Percentiles rank a stretch among this genome's conserved stretches.
phyloP scores from a whole-genome alignment of 768 basidiomycete species.

The Rhodotorula graminis region DNA sequence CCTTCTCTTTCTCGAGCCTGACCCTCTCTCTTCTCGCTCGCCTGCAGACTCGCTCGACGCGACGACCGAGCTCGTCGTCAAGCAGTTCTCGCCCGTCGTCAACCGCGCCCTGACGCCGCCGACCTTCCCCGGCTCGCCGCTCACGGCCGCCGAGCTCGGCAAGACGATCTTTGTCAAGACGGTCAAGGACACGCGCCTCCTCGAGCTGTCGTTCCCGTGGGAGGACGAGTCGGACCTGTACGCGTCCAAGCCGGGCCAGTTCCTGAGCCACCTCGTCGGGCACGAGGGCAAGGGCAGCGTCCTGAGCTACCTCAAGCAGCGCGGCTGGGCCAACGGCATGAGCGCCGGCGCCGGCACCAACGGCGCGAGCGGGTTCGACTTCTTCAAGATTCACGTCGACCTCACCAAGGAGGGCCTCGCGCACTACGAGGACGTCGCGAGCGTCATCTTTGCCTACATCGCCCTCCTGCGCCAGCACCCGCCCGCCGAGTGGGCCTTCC shows the following conservation, averaged over 20 bases:
- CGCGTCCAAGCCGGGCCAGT: slow-evolving; percentile 69
- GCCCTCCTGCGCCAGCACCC: slow-evolving; percentile 48
- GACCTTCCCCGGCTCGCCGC: slow-evolving; percentile 40
- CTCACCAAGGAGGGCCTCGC: slow-evolving; percentile 81
- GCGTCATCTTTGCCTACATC: slow-evolving; percentile 70
- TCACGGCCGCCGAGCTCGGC: slow-evolving; percentile 37
- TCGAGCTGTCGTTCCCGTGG: slow-evolving; percentile 51
- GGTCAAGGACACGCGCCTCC: slow-evolving; percentile 48
- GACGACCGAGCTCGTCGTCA: slow-evolving; percentile 39
- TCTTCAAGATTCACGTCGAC: slow-evolving; percentile 76
- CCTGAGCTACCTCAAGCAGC: slow-evolving; percentile 73
- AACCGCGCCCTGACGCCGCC: slow-evolving; percentile 40
- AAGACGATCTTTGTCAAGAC: slow-evolving; percentile 48
- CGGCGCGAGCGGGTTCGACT: slow-evolving; percentile 67
- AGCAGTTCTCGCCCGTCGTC: slow-evolving; percentile 42
- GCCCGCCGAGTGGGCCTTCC: slow-evolving; percentile 59
- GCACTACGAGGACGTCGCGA: slow-evolving; percentile 66
- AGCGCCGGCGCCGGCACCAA: slow-evolving; percentile 62
- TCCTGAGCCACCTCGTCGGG: slow-evolving; percentile 66
- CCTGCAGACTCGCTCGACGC: slow-evolving; percentile 43
- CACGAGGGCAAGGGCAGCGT: slow-evolving; percentile 73
- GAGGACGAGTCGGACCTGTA: slow-evolving; percentile 47
- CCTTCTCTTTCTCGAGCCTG: background rate
- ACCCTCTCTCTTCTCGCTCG: background rate
- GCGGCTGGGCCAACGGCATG: slow-evolving; percentile 50